Conservation (phyloP, 148 eudicot genomes). For the Camellia sinensis region DNA sequence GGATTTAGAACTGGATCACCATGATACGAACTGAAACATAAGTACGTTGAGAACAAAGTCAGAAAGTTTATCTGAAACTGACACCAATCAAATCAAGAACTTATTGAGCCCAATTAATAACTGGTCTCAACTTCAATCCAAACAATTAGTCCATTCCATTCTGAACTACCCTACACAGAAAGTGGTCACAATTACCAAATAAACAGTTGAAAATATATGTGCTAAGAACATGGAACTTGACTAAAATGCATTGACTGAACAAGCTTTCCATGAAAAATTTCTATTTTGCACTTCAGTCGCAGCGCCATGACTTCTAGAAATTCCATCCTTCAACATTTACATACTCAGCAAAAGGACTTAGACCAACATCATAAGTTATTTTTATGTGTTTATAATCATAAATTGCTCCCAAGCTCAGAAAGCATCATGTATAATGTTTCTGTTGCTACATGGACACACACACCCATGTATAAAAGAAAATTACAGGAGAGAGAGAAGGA, state of each 20-base stretch:
- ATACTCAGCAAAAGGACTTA: background rate
- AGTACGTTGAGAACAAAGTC: slow-evolving; percentile 3
- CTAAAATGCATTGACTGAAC: background rate
- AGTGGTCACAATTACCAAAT: background rate
- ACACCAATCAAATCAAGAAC: background rate
- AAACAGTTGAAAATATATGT: background rate
- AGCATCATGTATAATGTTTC: background rate
- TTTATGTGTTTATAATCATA: background rate
- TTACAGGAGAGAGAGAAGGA: background rate
- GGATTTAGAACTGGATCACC: slow-evolving; percentile 90
- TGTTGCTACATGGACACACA: background rate
- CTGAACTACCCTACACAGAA: background rate
- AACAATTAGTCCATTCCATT: slow-evolving; percentile 8
- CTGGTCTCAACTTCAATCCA: slow-evolving; percentile 8
- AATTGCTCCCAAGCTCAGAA: no score
- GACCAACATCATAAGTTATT: background rate
- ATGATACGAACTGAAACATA: slow-evolving; percentile 71
- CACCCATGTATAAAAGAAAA: background rate
- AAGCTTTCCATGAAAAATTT: background rate
- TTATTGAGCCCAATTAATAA: background rate
- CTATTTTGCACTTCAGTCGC: background rate
- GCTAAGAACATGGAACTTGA: background rate
- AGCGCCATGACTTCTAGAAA: background rate
- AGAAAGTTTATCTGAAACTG: background rate
- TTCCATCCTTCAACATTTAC: background rate